Evolutionary conservation across 2,329 filamentous ascomycete species (phyloP), one percentile per base, ranked within the genome.

Genomic region (Fusarium tupiense): DNA sequence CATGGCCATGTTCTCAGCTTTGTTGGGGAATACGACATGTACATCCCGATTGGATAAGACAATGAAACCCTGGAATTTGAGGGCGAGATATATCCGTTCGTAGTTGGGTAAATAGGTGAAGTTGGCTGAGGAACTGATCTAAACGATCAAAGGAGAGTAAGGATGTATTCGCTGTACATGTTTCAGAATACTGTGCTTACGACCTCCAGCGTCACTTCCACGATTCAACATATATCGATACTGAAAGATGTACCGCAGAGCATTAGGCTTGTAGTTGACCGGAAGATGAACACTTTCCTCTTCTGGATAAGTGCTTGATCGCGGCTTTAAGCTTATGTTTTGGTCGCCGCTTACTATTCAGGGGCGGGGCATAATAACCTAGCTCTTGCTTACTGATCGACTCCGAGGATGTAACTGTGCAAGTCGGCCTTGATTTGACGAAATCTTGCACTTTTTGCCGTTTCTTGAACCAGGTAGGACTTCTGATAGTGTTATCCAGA

Each of bases 51-150:
- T 53, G n/a, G 49, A 37, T 3, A 19, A 11, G 8, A 14, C 5
- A 16, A 5, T 8, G 12, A 26, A 14, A 37, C 29, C 17, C 8
- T 12, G 6, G 22, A 8, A 14, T 7, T 1, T 52, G 17, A 52
- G 14, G 6, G 4, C 5, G 12, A 24, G 10, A 19, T 24, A 1
- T 17, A n/a, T 19, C 9, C 3, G 3, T 20, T 9, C 20, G 33
- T 35, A 8, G 8, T 7, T 20, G 8, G 7, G 20, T 20, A 7
- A 7, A 11, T 11, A 4, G 6, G 26, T 22, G 3, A 22, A 8
- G 3, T 17, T 22, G 14, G 26, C 6, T 4, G 12, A 5, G 8
- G 6, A 16, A 11, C 3, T 10, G 6, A 16, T 11, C 2, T 3
- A 47, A 17, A 31, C 4, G 5, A 49, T n/a, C 26, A 31, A 7